Evolutionary conservation across 1,284 basidiomycete species (phyloP).

Genomic region (Rhodotorula sp.): DNA sequence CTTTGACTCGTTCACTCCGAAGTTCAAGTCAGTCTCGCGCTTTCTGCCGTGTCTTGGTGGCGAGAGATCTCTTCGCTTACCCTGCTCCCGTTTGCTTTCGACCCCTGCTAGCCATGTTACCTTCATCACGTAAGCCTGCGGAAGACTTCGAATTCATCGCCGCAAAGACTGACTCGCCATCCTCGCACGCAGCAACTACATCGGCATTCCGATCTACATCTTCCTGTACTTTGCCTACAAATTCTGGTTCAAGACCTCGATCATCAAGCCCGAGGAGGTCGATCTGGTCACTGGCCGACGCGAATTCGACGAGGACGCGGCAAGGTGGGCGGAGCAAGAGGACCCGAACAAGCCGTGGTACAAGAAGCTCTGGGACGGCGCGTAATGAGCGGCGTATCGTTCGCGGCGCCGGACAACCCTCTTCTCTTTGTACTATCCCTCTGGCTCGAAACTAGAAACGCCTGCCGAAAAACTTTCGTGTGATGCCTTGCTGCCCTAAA

Average conservation of each 20-base stretch:
- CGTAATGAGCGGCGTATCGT: neutral
- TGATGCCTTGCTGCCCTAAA: too few species aligned
- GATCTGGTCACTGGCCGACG: constrained; percentile 65
- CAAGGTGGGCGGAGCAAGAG: constrained; percentile 46
- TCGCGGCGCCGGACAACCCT: neutral
- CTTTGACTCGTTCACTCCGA: constrained; percentile 60
- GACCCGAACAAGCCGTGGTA: constrained; percentile 43
- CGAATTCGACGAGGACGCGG: constrained; percentile 67
- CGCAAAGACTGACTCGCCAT: too few species aligned
- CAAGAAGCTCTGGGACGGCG: constrained; percentile 45
- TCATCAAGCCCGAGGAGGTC: constrained; percentile 59
- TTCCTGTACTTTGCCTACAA: constrained; percentile 46
- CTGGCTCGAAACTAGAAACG: too few species aligned
- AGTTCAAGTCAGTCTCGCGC: constrained; percentile 45
- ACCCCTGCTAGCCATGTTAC: constrained; percentile 41
- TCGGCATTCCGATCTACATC: constrained; percentile 52
- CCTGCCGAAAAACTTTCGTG: too few species aligned
- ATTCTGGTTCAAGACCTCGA: constrained; percentile 53
- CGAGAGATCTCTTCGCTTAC: too few species aligned
- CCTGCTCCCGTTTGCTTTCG: too few species aligned
- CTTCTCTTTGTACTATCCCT: neutral
- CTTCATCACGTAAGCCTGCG: constrained; percentile 57
- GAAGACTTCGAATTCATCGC: too few species aligned
- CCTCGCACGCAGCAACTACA: constrained; percentile 40
- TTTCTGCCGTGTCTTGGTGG: too few species aligned